Evolutionary conservation across 2,329 filamentous ascomycete species (phyloP), one percentile per base, ranked within the genome.

Genomic region (Endoconidiophora polonica): DNA sequence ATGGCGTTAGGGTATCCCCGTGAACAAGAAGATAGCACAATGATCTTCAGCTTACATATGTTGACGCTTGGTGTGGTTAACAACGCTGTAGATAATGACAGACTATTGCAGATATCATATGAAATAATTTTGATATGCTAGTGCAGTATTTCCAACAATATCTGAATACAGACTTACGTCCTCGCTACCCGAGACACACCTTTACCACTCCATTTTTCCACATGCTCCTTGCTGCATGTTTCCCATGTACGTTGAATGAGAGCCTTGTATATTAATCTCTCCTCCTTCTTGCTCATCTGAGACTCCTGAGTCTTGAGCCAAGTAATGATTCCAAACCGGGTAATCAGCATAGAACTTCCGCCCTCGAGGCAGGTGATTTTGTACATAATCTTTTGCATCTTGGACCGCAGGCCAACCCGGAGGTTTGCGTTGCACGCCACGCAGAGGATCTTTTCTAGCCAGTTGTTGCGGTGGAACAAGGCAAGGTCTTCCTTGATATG

Each of bases 301-400:
- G 39, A 41, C 26, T 47, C 39, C 46, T 53, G 50, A 16, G 41
- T 44, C 44, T 54, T 48, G 6, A 90, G 68, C 87, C 86, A 94
- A 56, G 74, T 80, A 48, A 90, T 62, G 18, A 83, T 67, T 14
- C 83, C 85, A 41, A 81, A 79, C 51, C 87, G 71, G 1, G 86
- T 93, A 37, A 86, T 72, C 43, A 94, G 68, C n/a, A 83, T 90
- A 3, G 80, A 84, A 62, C 83, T 86, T 1, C 84, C 86, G 1
- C 75, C 79, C 26, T 79, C 73, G 29, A 88, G 74, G 43, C 71
- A 72, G 0, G 77, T 79, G 2, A 80, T 78, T 39, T 81, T 73
- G 58, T 80, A 81, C 14, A 93, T 56, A 20, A 91, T 71, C 59
- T 66, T 64, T 24, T 77, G 59, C 12, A 77, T 64, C 56, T 79